These are phyloP conservation scores for Zizania latifolia DNA, from an alignment of 176 grass and related monocot species.

Conservation along the genomic window DNA sequence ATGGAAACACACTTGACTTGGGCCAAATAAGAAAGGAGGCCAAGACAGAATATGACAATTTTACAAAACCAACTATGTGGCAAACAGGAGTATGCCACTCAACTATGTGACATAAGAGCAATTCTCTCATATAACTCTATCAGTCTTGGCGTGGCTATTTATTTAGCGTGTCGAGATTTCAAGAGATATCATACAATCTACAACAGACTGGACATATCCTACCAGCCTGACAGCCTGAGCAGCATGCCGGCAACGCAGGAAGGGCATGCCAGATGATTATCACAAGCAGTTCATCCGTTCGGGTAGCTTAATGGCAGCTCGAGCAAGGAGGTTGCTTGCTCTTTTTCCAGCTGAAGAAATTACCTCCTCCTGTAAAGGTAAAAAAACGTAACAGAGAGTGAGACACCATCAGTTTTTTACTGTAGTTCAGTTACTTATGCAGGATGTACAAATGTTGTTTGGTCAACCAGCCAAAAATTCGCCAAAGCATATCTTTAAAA, in stretches of 20 bases:
- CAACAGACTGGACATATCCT: too few species aligned
- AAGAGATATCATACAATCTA: not conserved
- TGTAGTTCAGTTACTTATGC: not conserved
- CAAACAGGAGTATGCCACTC: too few species aligned
- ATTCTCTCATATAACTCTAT: too few species aligned
- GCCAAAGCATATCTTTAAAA: not conserved
- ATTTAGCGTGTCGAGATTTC: not conserved
- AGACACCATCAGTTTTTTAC: not conserved
- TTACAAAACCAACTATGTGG: too few species aligned
- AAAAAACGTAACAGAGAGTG: not conserved
- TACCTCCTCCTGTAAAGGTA: conserved; percentile 21
- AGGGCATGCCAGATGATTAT: not conserved
- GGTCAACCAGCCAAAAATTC: not conserved
- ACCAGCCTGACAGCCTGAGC: too few species aligned
- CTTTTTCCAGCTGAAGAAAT: conserved; percentile 29
- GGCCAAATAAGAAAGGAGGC: too few species aligned
- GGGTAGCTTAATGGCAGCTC: conserved; percentile 39
- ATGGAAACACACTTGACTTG: too few species aligned
- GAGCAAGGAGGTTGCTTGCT: conserved; percentile 11
- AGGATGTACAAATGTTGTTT: not conserved
- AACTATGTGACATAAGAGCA: too few species aligned
- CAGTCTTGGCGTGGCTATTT: not conserved
- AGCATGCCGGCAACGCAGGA: not conserved
- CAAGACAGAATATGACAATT: too few species aligned
- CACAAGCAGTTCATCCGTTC: conserved; percentile 37